Evolutionary conservation across 345 rosid species (phyloP).

Genomic region (Carallia brachiata): DNA sequence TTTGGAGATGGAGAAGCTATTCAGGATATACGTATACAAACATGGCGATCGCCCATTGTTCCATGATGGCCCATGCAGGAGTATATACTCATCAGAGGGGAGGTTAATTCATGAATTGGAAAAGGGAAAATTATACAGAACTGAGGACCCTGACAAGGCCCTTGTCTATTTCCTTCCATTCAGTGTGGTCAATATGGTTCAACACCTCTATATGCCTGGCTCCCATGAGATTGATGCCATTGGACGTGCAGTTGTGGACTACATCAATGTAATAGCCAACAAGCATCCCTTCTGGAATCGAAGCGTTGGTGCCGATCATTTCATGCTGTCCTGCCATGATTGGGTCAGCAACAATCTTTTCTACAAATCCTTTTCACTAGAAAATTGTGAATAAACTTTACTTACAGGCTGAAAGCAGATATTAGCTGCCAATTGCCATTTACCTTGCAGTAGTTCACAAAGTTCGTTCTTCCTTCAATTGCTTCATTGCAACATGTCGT

Average conservation of each 20-base stretch:
- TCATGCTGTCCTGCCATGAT: slow-evolving; percentile 82
- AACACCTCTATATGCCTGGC: slow-evolving; percentile 43
- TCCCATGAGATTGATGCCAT: slow-evolving; percentile 39
- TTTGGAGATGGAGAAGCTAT: slow-evolving; percentile 40
- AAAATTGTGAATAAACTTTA: neutral
- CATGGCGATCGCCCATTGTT: slow-evolving; percentile 42
- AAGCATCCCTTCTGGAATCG: slow-evolving; percentile 73
- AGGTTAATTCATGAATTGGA: slow-evolving; percentile 37
- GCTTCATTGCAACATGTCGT: no score
- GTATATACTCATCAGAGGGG: slow-evolving; percentile 40
- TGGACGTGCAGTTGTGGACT: slow-evolving; percentile 48
- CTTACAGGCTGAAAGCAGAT: no score
- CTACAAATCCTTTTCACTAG: neutral
- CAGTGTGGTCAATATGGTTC: slow-evolving; percentile 63
- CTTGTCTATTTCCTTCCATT: slow-evolving; percentile 68
- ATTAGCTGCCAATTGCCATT: no score
- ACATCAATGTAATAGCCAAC: slow-evolving; percentile 37
- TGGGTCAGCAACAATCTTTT: slow-evolving; percentile 44
- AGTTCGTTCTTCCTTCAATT: no score
- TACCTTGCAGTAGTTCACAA: no score
- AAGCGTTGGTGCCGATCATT: slow-evolving; percentile 76
- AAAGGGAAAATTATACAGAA: slow-evolving; percentile 35
- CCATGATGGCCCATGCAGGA: slow-evolving; percentile 40
- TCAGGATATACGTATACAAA: slow-evolving; percentile 36
- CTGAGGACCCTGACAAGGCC: slow-evolving; percentile 52